Evolutionary conservation across 1,284 basidiomycete species (phyloP), one percentile per base, ranked within the genome.

Genomic region (Vanrija sp.): DNA sequence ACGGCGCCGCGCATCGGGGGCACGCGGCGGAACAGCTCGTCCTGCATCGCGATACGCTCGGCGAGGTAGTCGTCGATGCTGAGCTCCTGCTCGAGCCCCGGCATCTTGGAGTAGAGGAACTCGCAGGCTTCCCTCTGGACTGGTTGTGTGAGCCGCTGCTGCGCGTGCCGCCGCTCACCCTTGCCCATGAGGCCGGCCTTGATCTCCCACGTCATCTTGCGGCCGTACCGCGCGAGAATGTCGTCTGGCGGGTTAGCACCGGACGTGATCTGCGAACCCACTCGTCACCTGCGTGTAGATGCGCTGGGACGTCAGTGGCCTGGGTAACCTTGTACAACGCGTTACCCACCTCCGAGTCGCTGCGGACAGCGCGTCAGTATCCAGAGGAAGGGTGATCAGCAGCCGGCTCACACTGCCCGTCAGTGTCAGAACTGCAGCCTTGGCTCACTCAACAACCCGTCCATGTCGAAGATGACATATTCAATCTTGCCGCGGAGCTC

Each of bases 381-480:
- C 27, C 9, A 20, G 8, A 23, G 39, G 14, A 14, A 15, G 6
- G 25, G 15, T 12, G 7, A 31, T 31, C 31, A 31, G 31, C 4
- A 9, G 4, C 23, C 27, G 31, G 36, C 64, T 60, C 51, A 67
- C 67, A 69, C 67, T 69, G 54, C 27, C n/a, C 23, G 39, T 58
- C 38, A 51, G 55, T 36, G 22, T 10, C 24, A 4, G 39, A 49
- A 49, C 37, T 14, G 10, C 3, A 47, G 41, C 24, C 5, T 9
- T 25, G 4, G 31, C 48, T 53, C 52, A 71, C 71, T 68, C 10
- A 75, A 57, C 23, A 75, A 63, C 39, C 75, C 72, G 54, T 75
- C 75, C 72, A 77, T 75, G 59, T 77, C 75, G 55, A 77, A 77
- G 56, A 77, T 72, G 63, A 59, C 67, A 68, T 76, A 77, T 43